A percentile compares a stretch with the other conserved stretches of the same genome.
Conservation (phyloP, 2,329 filamentous ascomycete genomes). For the Fusarium redolens region DNA sequence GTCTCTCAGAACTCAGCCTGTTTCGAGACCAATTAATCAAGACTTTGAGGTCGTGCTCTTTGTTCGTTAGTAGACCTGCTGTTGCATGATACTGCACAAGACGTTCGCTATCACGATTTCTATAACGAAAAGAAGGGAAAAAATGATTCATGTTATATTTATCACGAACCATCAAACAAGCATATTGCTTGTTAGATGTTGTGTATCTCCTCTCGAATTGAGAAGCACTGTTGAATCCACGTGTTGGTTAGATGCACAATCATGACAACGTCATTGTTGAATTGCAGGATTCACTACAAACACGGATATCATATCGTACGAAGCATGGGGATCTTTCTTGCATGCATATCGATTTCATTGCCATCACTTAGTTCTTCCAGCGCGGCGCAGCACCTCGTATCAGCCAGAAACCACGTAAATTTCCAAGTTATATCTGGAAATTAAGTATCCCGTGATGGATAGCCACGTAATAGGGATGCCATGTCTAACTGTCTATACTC, state of each 20-base stretch:
- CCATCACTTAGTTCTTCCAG: neutral
- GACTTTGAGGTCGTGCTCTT: neutral
- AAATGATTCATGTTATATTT: neutral
- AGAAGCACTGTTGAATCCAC: neutral
- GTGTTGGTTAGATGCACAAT: neutral
- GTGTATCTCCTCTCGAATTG: neutral
- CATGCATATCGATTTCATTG: neutral
- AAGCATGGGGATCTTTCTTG: neutral
- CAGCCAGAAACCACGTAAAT: neutral
- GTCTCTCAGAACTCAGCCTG: neutral
- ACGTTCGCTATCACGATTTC: neutral
- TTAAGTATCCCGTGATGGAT: neutral
- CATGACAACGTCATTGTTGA: neutral
- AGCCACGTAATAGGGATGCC: constrained; percentile 5
- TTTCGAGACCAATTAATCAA: neutral
- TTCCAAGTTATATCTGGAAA: neutral
- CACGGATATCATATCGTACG: neutral
- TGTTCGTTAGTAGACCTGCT: too few species aligned
- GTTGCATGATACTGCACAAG: neutral
- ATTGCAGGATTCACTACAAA: neutral
- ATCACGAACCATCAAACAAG: neutral
- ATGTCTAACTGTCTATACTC: neutral
- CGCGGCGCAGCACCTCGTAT: constrained; percentile 33
- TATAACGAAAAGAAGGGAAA: too few species aligned
- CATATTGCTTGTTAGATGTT: neutral